Evolutionary conservation across 768 basidiomycete genomes (phyloP), one percentile per base, ranked within the genome.

Genomic region (Pilatotrama ljubarskyi): DNA sequence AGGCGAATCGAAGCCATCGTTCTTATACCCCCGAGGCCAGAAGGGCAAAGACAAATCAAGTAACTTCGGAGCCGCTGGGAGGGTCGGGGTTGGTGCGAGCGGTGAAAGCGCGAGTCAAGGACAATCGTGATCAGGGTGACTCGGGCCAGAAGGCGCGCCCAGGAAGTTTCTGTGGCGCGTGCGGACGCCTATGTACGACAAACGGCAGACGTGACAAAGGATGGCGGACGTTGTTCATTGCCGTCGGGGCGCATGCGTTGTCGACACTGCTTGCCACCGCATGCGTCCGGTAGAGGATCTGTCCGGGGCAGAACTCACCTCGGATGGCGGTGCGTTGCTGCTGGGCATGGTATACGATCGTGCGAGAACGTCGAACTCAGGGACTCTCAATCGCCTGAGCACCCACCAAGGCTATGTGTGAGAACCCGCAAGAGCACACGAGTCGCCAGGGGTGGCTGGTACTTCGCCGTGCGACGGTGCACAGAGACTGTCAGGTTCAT

Each of bases 31-130:
- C 35, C 14, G 50, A 10, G n/a, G 2, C 14, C 32, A 26, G 35
- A 26, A 13, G 10, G 48, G n/a, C 48, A 49, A 49, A 48, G 25
- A n/a, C 17, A 32, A 51, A 51, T 48, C 13, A 48, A 11, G 36
- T 32, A 35, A 17, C 7, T n/a, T 49, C 55, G 55, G 55, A 40
- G 36, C 55, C 55, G 55, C 46, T n/a, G 32, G 10, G 17, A 29
- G 29, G 29, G 20, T 15, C 25, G 46, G 15, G 26, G 10, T 17
- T 54, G 14, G 55, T 44, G 22, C 13, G 26, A 38, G 55, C 55
- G 35, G 53, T 55, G 55, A 43, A 36, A 32, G 26, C 46, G 43
- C 55, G 44, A 55, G 55, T 55, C 55, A 55, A 55, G 44, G 18
- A 40, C 38, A 48, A 48, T 48, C 46, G 48, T 32, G 55, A 47